phyloP scores from a whole-genome alignment of 2,329 filamentous ascomycete species.

The Claviceps digitariae region DNA sequence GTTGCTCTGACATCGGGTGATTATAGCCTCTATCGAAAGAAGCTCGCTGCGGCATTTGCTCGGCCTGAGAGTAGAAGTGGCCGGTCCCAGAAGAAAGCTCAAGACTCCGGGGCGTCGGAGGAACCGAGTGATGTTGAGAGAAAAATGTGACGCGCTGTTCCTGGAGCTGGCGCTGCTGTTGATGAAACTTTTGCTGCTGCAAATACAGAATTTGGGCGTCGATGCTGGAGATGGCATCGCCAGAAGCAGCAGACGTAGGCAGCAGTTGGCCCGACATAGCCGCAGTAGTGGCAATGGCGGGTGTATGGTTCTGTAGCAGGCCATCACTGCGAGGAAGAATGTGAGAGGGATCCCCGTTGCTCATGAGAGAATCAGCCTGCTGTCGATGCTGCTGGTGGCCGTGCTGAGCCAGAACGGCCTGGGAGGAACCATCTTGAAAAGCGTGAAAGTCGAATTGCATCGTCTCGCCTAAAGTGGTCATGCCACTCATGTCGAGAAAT shows the following conservation, averaged over 20 bases:
- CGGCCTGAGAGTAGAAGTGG: constrained; percentile 47
- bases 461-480: constrained; percentile 37
- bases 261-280: constrained; percentile 33
- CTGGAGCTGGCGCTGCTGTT: constrained; percentile 44
- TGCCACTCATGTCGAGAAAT: constrained; percentile 46
- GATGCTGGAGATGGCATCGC: constrained; percentile 42
- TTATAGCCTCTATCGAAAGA: constrained; percentile 52
- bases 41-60: constrained; percentile 38
- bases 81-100: constrained; percentile 51
- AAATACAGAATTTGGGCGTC: constrained; percentile 54
- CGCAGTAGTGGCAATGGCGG: constrained; percentile 32
- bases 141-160: constrained; percentile 45
- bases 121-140: constrained; percentile 47
- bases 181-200: constrained; percentile 48
- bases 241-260: constrained; percentile 22
- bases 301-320: constrained; percentile 31
- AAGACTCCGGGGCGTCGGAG: constrained; percentile 69
- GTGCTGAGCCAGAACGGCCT: constrained; percentile 17
- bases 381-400: constrained; percentile 14
- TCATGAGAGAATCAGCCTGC: constrained; percentile 23
- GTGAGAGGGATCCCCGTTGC: constrained; percentile 16
- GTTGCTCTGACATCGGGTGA: constrained; percentile 54
- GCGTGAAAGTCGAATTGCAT: constrained; percentile 48
- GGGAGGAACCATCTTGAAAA: constrained; percentile 30
- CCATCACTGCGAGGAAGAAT: constrained; percentile 18